Conservation (phyloP, 306 rosid genomes). For the Hippophae tibetana region DNA sequence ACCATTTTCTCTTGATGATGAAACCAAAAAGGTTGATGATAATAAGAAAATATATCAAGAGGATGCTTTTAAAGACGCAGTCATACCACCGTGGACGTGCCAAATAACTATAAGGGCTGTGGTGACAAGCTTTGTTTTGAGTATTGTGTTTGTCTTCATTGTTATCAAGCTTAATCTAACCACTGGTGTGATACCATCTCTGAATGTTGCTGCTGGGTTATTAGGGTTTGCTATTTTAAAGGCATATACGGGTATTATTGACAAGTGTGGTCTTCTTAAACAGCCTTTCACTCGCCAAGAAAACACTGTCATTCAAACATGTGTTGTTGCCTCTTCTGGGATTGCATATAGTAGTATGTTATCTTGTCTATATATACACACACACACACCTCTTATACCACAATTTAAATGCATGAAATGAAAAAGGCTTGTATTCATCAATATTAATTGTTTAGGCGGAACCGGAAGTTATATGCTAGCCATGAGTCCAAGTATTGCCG, state of each 20-base stretch:
- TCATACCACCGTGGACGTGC: conserved; percentile 48
- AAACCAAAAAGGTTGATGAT: neutral
- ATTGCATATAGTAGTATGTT: conserved; percentile 70
- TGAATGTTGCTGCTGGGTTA: conserved; percentile 65
- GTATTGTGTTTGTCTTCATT: conserved; percentile 47
- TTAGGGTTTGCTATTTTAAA: conserved; percentile 56
- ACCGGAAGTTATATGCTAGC: conserved; percentile 64
- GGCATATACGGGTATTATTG: conserved; percentile 34
- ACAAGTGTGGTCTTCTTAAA: conserved; percentile 31
- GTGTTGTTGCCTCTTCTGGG: conserved; percentile 78
- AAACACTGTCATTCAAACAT: conserved; percentile 68
- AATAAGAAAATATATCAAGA: conserved; percentile 25
- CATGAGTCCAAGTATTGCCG: conserved; percentile 57
- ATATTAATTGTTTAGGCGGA: conserved; percentile 38
- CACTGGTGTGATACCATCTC: conserved; percentile 65
- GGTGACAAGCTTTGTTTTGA: conserved; percentile 39
- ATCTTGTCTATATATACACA: no score
- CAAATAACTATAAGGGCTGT: conserved; percentile 54
- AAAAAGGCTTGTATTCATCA: no score
- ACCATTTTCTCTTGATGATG: neutral
- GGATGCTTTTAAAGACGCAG: conserved; percentile 27
- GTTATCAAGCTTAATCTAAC: conserved; percentile 66
- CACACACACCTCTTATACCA: no score
- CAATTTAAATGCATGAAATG: no score
- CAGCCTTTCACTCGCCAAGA: conserved; percentile 80